These are phyloP conservation scores for Magnolia kwangsiensis DNA, from an alignment of 164 flowering plant genomes.

Conservation along the genomic window DNA sequence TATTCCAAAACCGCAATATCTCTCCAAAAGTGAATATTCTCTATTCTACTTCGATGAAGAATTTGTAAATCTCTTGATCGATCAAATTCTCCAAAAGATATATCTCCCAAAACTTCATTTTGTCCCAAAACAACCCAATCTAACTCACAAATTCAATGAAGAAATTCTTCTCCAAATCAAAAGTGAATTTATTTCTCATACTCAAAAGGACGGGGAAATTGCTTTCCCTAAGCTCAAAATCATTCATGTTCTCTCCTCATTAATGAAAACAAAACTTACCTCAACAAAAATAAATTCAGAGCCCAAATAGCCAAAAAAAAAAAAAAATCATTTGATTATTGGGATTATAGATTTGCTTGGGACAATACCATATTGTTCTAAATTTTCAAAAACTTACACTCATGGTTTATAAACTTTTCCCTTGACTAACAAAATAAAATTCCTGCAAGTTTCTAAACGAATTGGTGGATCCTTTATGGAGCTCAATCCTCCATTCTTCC, in stretches of 20 bases:
- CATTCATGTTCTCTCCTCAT: not conserved
- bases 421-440: not conserved
- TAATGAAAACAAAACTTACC: not conserved
- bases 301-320: not conserved
- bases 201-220: not conserved
- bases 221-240: not conserved
- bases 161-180: not conserved
- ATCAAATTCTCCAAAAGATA: too few relatives aligned
- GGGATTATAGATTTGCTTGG: not conserved
- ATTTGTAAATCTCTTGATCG: too few relatives aligned
- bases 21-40: too few relatives aligned
- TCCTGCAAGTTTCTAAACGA: not conserved
- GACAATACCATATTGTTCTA: not conserved
- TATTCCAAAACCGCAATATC: too few relatives aligned
- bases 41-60: too few relatives aligned
- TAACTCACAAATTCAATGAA: not conserved
- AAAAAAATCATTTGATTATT: not conserved
- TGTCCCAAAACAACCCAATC: not conserved
- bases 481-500: not conserved
- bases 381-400: not conserved
- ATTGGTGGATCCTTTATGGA: not conserved
- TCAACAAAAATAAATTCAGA: not conserved
- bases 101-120: not conserved
- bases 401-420: not conserved
- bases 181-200: not conserved